Evolutionary conservation across 257 asterid genomes (phyloP), one percentile per base, ranked within the genome.

Genomic region (Striga asiatica): DNA sequence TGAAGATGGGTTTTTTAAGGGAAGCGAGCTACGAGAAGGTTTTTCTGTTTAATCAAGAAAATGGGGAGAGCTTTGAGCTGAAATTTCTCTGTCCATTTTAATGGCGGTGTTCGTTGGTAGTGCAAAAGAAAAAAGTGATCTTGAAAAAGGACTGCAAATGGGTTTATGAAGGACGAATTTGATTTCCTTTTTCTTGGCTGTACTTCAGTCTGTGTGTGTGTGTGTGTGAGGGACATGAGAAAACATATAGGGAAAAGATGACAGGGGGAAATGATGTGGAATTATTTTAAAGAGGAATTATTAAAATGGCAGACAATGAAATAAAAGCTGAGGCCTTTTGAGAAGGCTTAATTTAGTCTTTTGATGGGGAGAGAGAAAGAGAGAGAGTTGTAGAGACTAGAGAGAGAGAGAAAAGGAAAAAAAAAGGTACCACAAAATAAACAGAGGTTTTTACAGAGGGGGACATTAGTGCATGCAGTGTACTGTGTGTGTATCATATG

Each of bases 261-360:
- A 43, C 43, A 55, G 76, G 51, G 52, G 54, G 7, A 9, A 8
- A 64, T 38, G 68, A 63, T 61, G 71, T 67, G 84, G 58, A 61
- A 76, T 70, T 58, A 73, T 82, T 74, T 79, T 58, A 47, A 1
- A 71, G 70, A 67, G 64, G 8, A 16, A 16, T 17, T 17, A 43
- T 43, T 77, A 65, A n/a, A 80, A 81, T 81, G 93, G 97, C 86
- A 76, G 97, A 85, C 94, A 88, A 16, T 45, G 82, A 74, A 77
- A 66, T 77, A 77, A 85, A 85, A 82, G 89, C 73, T 27, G 43
- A 65, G 71, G 66, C 45, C 83, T 78, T 80, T 80, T 78, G 61
- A 58, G 66, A 68, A 19, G 75, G 77, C 71, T 68, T 19, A 37
- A 35, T 41, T 13, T 64, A 66, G 79, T 74, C 82, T 75, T 74